Percentiles rank a stretch among this genome's conserved stretches.
phyloP scores from a whole-genome alignment of 176 grass and related monocot genomes.

The Dactylis glomerata region DNA sequence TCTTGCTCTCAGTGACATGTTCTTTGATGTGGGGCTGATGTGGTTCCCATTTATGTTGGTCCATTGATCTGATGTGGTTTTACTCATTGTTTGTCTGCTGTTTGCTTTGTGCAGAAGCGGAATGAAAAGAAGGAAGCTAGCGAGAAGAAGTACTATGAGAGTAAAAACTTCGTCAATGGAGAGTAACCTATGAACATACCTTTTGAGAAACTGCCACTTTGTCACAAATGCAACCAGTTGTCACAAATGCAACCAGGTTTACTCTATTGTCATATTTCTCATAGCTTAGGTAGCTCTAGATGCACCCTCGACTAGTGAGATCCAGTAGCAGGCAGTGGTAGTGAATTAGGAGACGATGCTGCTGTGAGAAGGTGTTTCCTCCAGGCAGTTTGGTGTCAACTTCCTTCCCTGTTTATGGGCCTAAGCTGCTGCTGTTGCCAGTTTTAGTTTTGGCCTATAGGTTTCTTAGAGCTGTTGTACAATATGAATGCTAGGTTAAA shows the following conservation, averaged over 20 bases:
- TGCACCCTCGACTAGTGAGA: conserved; percentile 14
- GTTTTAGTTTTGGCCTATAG: neutral
- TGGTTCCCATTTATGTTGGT: conserved; percentile 26
- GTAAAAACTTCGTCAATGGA: conserved; percentile 72
- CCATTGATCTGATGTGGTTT: conserved; percentile 25
- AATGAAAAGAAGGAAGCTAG: conserved; percentile 99
- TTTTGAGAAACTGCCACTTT: conserved; percentile 24
- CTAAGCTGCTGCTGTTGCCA: neutral
- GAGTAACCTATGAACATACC: conserved; percentile 43
- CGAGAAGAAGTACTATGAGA: conserved; percentile 87
- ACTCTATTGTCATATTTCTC: conserved; percentile 27
- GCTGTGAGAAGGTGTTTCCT: neutral
- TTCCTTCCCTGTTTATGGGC: neutral
- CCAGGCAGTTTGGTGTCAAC: neutral
- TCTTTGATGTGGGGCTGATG: conserved; percentile 11
- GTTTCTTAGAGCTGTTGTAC: neutral
- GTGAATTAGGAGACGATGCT: neutral
- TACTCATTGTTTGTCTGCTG: conserved; percentile 13
- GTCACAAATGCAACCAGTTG: conserved; percentile 16
- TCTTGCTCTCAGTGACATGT: neutral
- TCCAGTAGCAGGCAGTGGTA: conserved; percentile 1
- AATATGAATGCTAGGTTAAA: conserved; percentile 24
- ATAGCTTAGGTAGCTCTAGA: conserved; percentile 37
- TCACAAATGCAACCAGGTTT: conserved; percentile 25
- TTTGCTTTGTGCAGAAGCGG: conserved; percentile 62